Conservation (phyloP, 2,329 filamentous ascomycete species). For the Blastomyces silverae region DNA sequence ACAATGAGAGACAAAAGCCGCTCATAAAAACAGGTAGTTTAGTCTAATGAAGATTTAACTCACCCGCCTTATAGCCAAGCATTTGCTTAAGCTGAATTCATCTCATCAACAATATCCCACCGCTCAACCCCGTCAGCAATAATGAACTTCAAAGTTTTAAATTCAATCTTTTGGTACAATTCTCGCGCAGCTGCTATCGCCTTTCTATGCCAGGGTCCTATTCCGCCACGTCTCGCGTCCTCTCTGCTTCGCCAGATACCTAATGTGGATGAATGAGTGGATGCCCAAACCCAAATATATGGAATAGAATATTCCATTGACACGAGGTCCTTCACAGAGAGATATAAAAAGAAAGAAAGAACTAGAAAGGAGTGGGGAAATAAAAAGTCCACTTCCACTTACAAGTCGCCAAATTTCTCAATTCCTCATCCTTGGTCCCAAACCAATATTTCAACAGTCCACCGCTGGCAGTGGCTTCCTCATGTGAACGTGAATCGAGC, state of each 20-base stretch:
- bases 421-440: constrained; percentile 60
- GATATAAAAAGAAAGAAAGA: constrained; percentile 15
- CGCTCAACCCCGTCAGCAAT: constrained; percentile 58
- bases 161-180: constrained; percentile 58
- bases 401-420: constrained; percentile 78
- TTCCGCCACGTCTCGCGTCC: constrained; percentile 55
- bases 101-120: constrained; percentile 60
- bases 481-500: constrained; percentile 71
- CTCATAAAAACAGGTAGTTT: not conserved
- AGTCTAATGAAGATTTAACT: not conserved
- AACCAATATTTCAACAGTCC: constrained; percentile 95
- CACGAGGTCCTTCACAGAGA: not conserved
- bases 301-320: not conserved
- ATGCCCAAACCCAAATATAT: not conserved
- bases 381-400: constrained; percentile 25
- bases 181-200: constrained; percentile 46
- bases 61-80: not conserved
- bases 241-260: constrained; percentile 58
- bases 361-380: constrained; percentile 8
- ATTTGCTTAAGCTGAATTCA: constrained; percentile 23
- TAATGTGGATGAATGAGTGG: constrained; percentile 42
- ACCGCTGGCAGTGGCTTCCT: constrained; percentile 70
- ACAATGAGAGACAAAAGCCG: not conserved
- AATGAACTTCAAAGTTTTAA: constrained; percentile 57
- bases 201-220: constrained; percentile 51